Evolutionary conservation across 2,329 filamentous ascomycete species (phyloP).

Genomic region (Ophiostoma australiae): DNA sequence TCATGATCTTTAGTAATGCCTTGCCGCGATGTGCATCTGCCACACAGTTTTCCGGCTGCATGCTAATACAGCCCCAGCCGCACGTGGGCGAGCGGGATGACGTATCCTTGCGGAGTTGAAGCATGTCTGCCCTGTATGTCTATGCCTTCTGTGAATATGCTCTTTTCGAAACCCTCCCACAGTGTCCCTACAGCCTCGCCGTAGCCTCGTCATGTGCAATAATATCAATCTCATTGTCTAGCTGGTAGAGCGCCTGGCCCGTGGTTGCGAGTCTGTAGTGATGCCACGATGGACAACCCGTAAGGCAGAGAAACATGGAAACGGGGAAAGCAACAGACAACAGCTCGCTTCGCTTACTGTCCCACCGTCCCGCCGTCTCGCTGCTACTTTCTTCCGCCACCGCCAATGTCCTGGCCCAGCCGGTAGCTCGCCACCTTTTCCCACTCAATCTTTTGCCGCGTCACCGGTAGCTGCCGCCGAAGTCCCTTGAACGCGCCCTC

Average conservation of each 20-base stretch:
- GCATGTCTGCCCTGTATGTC: no score
- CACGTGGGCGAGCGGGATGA: background rate
- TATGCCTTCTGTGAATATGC: no score
- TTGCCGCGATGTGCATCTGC: background rate
- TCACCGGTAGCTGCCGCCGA: slow-evolving; percentile 88
- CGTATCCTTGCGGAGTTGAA: background rate
- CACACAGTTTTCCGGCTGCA: background rate
- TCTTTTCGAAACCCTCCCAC: no score
- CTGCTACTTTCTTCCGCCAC: slow-evolving; percentile 45
- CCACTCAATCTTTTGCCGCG: slow-evolving; percentile 98
- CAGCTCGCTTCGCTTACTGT: background rate
- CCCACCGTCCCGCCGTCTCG: slow-evolving; percentile 41
- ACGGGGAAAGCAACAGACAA: no score
- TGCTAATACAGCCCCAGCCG: background rate
- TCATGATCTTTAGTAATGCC: background rate
- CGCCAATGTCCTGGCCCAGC: slow-evolving; percentile 73
- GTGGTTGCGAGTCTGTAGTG: no score
- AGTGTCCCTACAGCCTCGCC: no score
- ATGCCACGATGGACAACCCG: no score
- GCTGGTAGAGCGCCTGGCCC: no score
- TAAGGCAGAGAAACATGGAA: no score
- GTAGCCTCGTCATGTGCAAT: no score
- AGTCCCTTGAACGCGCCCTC: slow-evolving; percentile 94
- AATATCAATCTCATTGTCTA: no score
- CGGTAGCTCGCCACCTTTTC: slow-evolving; percentile 94